Base-by-base conservation (phyloP, 2,329 filamentous ascomycete genomes). In the Mycocentrospora acerina region DNA sequence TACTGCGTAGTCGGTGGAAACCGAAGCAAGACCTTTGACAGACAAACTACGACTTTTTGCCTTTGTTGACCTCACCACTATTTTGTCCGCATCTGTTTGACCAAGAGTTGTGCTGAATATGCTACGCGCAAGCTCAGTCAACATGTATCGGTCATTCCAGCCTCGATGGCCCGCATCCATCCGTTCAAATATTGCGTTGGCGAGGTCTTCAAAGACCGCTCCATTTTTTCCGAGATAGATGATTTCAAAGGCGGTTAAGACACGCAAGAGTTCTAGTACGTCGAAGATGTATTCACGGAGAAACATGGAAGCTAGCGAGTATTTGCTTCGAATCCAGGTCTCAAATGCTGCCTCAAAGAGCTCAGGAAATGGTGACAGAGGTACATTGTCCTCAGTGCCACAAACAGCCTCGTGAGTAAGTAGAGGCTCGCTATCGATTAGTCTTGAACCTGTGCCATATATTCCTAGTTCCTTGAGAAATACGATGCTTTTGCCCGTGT, bases 401-500 rank as follows among this genome's bases (percentile, higher is more conserved):
- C 78, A 82, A 4, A 86, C 75, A 1, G 72, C 66, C 1, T 77
- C 71, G 43, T 82, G 82, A 26, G 79, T 73, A n/a, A 88, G 64
- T 4, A 43, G 46, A 32, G 62, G 60, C 35, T 68, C 56, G 6
- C 19, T 13, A 8, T 44, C 47, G 2, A 26, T 37, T 3, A 39
- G 18, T 8, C 32, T 34, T 14, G 48, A n/a, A 3, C 29, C 31
- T 44, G 62, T 40, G 46, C 55, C 62, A 43, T 78, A 73, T 38
- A 77, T 73, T 27, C 82, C 80, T 9, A 95, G 73, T 32, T 85
- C 79, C 44, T 83, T 84, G n/a, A 96, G 70, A 29, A 96, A 85
- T 1, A 93, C 81, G 38, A 93, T 83, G 54, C 86, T 94, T 67
- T 96, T 96, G 0, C 91, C 91, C 2, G 88, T 84, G 1, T 84